Percentiles rank a stretch among this genome's conserved stretches.
Conservation (phyloP, 2,329 filamentous ascomycete species). For the Pseudogymnoascus sp. region DNA sequence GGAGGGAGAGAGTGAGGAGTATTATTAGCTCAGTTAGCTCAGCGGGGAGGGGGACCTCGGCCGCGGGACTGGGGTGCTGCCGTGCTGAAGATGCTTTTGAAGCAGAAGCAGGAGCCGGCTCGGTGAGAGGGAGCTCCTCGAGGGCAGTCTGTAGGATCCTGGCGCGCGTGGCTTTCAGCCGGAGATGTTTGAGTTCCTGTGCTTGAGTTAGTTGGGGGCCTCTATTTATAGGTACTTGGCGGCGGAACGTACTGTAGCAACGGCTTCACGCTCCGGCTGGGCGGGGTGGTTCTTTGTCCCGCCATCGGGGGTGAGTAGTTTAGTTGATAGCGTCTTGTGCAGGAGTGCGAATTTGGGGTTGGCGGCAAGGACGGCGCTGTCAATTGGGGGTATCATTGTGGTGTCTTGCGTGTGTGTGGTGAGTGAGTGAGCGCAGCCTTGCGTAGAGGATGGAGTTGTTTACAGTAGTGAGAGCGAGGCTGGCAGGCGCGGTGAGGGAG, state of each 20-base stretch:
- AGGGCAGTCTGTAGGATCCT: slow-evolving; percentile 46
- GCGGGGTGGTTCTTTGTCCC: slow-evolving; percentile 46
- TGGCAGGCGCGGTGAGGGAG: neutral
- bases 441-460: neutral
- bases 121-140: slow-evolving; percentile 32
- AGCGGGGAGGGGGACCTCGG: slow-evolving; percentile 29
- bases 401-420: neutral
- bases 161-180: slow-evolving; percentile 40
- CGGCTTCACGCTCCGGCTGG: slow-evolving; percentile 41
- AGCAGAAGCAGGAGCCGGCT: slow-evolving; percentile 21
- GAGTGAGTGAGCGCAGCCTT: neutral
- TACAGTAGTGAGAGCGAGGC: neutral
- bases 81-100: slow-evolving; percentile 17
- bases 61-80: slow-evolving; percentile 14
- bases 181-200: slow-evolving; percentile 43
- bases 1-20: slow-evolving; percentile 40
- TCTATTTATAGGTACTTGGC: neutral
- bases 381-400: slow-evolving; percentile 50
- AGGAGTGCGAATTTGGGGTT: slow-evolving; percentile 55
- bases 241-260: slow-evolving; percentile 38
- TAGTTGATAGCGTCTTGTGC: slow-evolving; percentile 45
- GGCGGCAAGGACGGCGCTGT: slow-evolving; percentile 43
- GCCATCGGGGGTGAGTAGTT: slow-evolving; percentile 48
- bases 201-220: neutral
- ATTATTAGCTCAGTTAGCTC: slow-evolving; percentile 46